Conservation (phyloP, 2,329 filamentous ascomycete species). For the Thelonectria olida region DNA sequence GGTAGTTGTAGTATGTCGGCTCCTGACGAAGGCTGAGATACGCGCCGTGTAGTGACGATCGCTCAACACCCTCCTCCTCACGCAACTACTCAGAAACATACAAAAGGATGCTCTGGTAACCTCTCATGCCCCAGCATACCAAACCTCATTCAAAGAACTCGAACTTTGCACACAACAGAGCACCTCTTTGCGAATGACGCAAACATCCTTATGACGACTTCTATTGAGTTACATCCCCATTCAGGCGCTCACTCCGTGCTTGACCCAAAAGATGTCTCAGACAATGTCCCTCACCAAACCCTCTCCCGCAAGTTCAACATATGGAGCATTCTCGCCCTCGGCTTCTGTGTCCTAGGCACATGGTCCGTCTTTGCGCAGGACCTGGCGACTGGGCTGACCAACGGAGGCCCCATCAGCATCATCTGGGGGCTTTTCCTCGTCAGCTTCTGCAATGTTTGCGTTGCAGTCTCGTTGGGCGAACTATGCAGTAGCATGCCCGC, state of each 20-base stretch:
- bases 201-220: conserved; percentile 1
- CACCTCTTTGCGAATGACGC: neutral
- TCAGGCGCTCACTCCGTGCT: neutral
- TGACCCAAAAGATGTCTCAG: neutral
- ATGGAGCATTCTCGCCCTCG: conserved; percentile 64
- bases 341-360: conserved; percentile 66
- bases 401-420: conserved; percentile 62
- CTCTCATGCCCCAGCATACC: too few species aligned
- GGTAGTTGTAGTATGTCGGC: too few species aligned
- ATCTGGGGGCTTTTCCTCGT: conserved; percentile 64
- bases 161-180: neutral
- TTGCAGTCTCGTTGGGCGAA: conserved; percentile 64
- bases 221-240: neutral
- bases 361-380: conserved; percentile 65
- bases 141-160: too few species aligned
- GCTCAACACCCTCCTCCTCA: too few species aligned
- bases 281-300: conserved; percentile 34
- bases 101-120: too few species aligned
- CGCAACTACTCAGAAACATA: too few species aligned
- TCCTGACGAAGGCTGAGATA: too few species aligned
- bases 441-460: conserved; percentile 59
- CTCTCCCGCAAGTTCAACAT: conserved; percentile 59
- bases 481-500: conserved; percentile 67
- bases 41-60: too few species aligned
- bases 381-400: conserved; percentile 56